Base-by-base conservation (phyloP, 179 eudicot genomes). In the Patellifolia procumbens region DNA sequence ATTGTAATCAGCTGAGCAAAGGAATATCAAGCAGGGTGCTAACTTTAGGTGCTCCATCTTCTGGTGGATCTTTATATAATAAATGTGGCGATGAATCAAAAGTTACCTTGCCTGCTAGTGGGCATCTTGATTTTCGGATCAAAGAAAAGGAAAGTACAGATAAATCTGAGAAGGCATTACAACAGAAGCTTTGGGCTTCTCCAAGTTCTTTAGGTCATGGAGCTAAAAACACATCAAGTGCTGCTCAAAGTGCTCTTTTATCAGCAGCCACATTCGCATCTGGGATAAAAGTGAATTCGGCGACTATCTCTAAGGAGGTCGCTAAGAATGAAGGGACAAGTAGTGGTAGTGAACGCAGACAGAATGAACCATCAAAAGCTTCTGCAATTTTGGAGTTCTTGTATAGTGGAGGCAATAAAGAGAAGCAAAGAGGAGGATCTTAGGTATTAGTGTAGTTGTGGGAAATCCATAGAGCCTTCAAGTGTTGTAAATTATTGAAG, bases 261-360 rank as follows among this genome's bases (percentile, higher is more conserved):
- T 90, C 97, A 7, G 85, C 90, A 3, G 81, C 91, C 37, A 89
- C 92, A 42, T 89, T 93, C 78, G 99, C 97, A 64, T 80, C 93
- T 63, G 77, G 77, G 52, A 77, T 86, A 20, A 92, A 84, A 85
- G 76, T 32, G 81, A 74, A 42, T 53, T 48, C 81, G 22, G 24
- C 67, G 10, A 53, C 74, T 64, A 35, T 79, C 46, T 31, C 59
- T 15, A 53, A 62, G 20, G 77, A 67, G 43, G 43, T 65, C 32
- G 70, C 31, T 49, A 62, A 73, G 70, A 80, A 78, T 46, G 80
- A 66, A 63, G 83, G 60, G 45, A 34, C 81, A 28, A 42, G 76
- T n/a, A 75, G 78, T 68, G 61, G 24, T 12, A 62, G 76, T 51
- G 78, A 73, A 49, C 42, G 74, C 60, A 77, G 29, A 28, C 68